phyloP scores from a whole-genome alignment of 1,139 yeast genomes.

The Martiniozyma asiatica region DNA sequence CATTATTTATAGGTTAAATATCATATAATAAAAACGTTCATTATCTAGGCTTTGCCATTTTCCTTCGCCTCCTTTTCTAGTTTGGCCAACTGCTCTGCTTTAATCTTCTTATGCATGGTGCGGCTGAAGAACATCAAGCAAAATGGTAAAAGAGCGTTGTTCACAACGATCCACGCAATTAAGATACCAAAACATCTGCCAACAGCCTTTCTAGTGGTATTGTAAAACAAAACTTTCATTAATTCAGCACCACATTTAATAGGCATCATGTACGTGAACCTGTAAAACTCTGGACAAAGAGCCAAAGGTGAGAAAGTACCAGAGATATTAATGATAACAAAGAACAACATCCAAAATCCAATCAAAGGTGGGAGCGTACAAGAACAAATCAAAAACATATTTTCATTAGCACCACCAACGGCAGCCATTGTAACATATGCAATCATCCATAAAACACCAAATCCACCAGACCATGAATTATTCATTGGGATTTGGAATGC shows the following conservation, averaged over 20 bases:
- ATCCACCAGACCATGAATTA: slow-evolving; percentile 35
- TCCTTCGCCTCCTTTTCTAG: no score
- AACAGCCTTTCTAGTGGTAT: slow-evolving; percentile 33
- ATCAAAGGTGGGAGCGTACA: slow-evolving; percentile 31
- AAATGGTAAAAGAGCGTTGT: slow-evolving; percentile 31
- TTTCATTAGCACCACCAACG: slow-evolving; percentile 40
- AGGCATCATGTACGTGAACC: slow-evolving; percentile 44
- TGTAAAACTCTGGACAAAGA: slow-evolving; percentile 32
- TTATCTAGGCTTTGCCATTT: no score
- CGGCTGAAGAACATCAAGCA: slow-evolving; percentile 27
- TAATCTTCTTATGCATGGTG: no score
- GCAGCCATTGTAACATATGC: slow-evolving; percentile 36
- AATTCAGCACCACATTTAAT: slow-evolving; percentile 35
- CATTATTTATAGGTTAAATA: no score
- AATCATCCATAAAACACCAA: slow-evolving; percentile 37
- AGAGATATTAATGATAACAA: slow-evolving; percentile 33
- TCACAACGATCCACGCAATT: slow-evolving; percentile 33
- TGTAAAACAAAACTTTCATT: slow-evolving; percentile 32
- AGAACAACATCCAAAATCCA: slow-evolving; percentile 36
- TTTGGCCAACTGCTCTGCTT: no score
- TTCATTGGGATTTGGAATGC: slow-evolving; percentile 31
- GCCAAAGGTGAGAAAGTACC: slow-evolving; percentile 38
- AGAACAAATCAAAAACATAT: slow-evolving; percentile 28
- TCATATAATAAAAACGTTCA: no score
- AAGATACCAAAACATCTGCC: slow-evolving; percentile 38